Conservation (phyloP, 2,329 filamentous ascomycete species). For the Trichoderma sp. region DNA sequence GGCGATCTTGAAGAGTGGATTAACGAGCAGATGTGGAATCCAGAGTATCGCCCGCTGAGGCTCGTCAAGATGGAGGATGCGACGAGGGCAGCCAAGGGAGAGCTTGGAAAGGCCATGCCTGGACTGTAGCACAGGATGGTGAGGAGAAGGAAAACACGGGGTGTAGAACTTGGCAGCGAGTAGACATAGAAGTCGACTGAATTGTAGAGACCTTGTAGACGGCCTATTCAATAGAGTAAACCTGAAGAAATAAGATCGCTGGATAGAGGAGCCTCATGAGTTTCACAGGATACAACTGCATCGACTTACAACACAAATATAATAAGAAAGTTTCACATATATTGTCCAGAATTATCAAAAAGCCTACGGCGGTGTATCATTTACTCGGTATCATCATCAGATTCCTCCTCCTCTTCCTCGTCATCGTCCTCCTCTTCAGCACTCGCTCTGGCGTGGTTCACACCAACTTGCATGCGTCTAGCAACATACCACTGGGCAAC, state of each 20-base stretch:
- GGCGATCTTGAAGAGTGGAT: constrained; percentile 67
- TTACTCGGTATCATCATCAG: constrained; percentile 7
- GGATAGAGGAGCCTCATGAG: too few species aligned
- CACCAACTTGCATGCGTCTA: constrained; percentile 90
- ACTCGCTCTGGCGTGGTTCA: constrained; percentile 59
- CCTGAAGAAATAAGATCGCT: too few species aligned
- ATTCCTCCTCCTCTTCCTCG: constrained; percentile 1
- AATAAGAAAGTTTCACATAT: not conserved
- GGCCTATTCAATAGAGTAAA: too few species aligned
- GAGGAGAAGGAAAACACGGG: not conserved
- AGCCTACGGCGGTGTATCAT: not conserved
- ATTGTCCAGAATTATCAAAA: not conserved
- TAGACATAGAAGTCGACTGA: not conserved
- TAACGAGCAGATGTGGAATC: constrained; percentile 75
- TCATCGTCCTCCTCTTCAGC: constrained; percentile 5
- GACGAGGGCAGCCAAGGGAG: constrained; percentile 51
- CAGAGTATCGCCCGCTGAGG: constrained; percentile 63
- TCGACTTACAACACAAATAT: not conserved
- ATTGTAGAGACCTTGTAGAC: not conserved
- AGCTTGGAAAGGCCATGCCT: constrained; percentile 30
- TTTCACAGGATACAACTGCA: too few species aligned
- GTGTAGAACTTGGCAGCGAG: not conserved
- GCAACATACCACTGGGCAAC: constrained; percentile 96
- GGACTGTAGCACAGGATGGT: constrained; percentile 24
- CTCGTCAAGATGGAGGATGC: constrained; percentile 52